These are phyloP conservation scores for Gilbertella persicaria DNA, from an alignment of 371 early-diverging fungal genomes.

Conservation along the genomic window DNA sequence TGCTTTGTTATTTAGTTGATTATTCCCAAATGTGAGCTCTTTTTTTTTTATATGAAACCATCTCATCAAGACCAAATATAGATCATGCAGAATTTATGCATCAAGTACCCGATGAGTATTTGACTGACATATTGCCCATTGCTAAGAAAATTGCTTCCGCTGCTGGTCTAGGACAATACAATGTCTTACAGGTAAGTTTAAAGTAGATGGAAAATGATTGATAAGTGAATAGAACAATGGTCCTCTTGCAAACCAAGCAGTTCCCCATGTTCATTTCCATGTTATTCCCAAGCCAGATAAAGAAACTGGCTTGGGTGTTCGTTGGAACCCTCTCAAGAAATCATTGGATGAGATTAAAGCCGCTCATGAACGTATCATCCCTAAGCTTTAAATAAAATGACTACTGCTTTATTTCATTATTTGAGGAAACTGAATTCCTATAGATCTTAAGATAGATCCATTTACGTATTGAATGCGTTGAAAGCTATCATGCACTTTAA, in stretches of 20 bases:
- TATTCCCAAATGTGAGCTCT: conserved; percentile 76
- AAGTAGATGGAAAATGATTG: background rate
- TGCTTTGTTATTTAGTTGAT: conserved; percentile 58
- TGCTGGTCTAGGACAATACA: conserved; percentile 72
- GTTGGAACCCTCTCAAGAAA: conserved; percentile 58
- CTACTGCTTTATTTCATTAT: conserved; percentile 1
- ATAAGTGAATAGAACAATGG: conserved; percentile 74
- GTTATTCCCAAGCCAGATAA: conserved; percentile 79
- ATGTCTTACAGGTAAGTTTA: conserved; percentile 79
- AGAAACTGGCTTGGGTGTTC: conserved; percentile 71
- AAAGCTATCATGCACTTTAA: too few species aligned
- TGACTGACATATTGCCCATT: conserved; percentile 82
- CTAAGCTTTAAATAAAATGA: conserved; percentile 18
- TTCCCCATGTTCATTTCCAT: conserved; percentile 93
- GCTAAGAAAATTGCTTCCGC: conserved; percentile 86
- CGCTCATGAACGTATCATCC: conserved; percentile 25
- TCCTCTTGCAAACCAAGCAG: conserved; percentile 72
- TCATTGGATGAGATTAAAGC: conserved; percentile 39
- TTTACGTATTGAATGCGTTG: too few species aligned
- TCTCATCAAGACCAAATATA: conserved; percentile 30
- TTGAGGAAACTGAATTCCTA: too few species aligned
- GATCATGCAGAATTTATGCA: conserved; percentile 91
- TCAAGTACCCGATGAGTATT: conserved; percentile 82
- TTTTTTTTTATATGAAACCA: background rate
- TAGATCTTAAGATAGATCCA: too few species aligned